Base-by-base conservation (phyloP, 345 rosid genomes). In the Citrus inodora region DNA sequence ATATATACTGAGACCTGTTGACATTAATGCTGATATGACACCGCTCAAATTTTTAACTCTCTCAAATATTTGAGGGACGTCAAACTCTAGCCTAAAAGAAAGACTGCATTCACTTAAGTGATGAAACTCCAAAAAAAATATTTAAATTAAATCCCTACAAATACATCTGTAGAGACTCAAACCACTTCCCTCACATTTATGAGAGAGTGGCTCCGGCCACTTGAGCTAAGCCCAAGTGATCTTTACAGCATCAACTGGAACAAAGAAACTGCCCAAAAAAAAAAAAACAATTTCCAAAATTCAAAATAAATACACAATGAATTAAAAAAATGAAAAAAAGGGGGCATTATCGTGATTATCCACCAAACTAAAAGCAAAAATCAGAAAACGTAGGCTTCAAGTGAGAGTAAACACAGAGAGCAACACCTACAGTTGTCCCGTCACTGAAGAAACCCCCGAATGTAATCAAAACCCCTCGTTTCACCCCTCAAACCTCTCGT, bases 291-390 rank as follows among this genome's bases (percentile, higher is more conserved):
- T 16, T 62, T 19, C 58, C 27, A n/a, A 40, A 38, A 74, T 74
- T 60, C 27, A 25, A 40, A 61, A 74, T 7, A 42, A 28, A 37
- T 7, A 30, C 5, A 5, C 37, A 35, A 24, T 37, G 14, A n/a
- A 16, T 3, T n/a, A 13, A 8, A 3, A 73, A 73, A 22, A 25
- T 11, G 1, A 6, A 62, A 76, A 78, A 27, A 4, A 3, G 61
- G 32, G 81, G 87, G 86, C 55, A 81, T n/a, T 58, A 59, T 62
- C 70, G 89, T 79, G 75, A 85, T 67, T 78, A 73, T 79, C 76
- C 70, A 75, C 24, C 60, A 17, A 14, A 67, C 35, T 1, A 21
- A 60, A 35, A 66, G 78, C 74, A 53, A 63, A 46, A 71, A 80
- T 81, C 80, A 72, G 73, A 63, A 74, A 78, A 56, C 87, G 84